Conservation (phyloP, 2,329 filamentous ascomycete species). For the Exophiala phaeomuriformis region DNA sequence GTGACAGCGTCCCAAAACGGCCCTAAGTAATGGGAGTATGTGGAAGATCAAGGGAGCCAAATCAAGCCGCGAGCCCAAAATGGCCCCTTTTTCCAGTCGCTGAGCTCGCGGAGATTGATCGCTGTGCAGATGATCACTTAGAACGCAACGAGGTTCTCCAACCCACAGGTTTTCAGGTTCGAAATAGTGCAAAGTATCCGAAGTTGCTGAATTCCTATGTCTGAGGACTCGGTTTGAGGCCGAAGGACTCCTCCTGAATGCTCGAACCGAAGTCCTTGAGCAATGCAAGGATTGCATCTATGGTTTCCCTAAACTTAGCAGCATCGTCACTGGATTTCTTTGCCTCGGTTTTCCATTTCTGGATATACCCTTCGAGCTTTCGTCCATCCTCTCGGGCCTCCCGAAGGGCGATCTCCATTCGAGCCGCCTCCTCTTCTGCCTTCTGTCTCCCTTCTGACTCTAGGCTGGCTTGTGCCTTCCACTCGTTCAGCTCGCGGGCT, state of each 20-base stretch:
- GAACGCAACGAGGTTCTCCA: constrained; percentile 3
- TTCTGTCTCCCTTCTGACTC: constrained; percentile 10
- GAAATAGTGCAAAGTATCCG: constrained; percentile 8
- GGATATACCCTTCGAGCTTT: constrained; percentile 11
- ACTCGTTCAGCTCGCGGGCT: constrained; percentile 9
- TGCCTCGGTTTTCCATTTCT: constrained; percentile 10
- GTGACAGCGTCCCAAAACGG: too few species aligned
- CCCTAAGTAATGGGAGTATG: too few species aligned
- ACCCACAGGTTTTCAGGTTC: constrained; percentile 1
- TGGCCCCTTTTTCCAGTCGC: too few species aligned
- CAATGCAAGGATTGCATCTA: constrained; percentile 9
- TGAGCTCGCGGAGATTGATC: background rate
- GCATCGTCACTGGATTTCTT: constrained; percentile 8
- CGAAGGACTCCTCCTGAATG: constrained; percentile 6
- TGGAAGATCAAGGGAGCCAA: too few species aligned
- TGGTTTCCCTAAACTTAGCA: constrained; percentile 10
- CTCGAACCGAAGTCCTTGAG: constrained; percentile 14
- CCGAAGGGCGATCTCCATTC: constrained; percentile 7
- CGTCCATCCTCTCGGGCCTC: constrained; percentile 7
- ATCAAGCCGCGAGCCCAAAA: too few species aligned
- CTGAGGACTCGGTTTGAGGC: constrained; percentile 7
- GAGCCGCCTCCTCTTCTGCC: constrained; percentile 11
- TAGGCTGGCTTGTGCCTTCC: constrained; percentile 9
- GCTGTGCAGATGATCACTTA: constrained; percentile 3
- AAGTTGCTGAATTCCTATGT: constrained; percentile 7